These are phyloP conservation scores for Asterophora parasitica DNA, from an alignment of 768 basidiomycete genomes.

Conservation along the genomic window DNA sequence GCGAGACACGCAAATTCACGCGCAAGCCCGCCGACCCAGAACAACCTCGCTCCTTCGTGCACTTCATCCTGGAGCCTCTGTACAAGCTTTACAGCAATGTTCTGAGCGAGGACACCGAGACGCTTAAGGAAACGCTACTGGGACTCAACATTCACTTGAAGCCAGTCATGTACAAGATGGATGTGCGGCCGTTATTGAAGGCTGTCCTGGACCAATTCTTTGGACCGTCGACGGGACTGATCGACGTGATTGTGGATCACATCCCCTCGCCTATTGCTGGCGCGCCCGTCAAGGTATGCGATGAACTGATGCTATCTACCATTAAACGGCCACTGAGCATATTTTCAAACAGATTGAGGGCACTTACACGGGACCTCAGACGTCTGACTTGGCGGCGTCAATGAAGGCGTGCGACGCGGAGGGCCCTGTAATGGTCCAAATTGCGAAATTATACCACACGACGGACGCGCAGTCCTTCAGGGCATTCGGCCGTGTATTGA, in stretches of 20 bases:
- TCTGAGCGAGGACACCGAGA: constrained; percentile 89
- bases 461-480: constrained; percentile 96
- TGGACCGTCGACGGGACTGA: constrained; percentile 80
- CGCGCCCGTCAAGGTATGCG: constrained; percentile 47
- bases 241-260: constrained; percentile 88
- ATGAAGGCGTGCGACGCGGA: constrained; percentile 83
- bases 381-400: constrained; percentile 65
- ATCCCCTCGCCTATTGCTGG: constrained; percentile 76
- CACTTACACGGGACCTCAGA: constrained; percentile 87
- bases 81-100: constrained; percentile 98
- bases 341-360: constrained; percentile 53
- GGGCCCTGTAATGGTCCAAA: constrained; percentile 89
- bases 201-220: constrained; percentile 96
- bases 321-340: not conserved
- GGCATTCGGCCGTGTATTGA: constrained; percentile 91
- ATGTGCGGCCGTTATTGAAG: constrained; percentile 90
- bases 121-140: constrained; percentile 72
- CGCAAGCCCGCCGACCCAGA: constrained; percentile 81
- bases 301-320: constrained; percentile 21
- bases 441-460: constrained; percentile 93
- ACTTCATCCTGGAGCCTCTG: constrained; percentile 93
- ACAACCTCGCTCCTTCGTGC: constrained; percentile 80
- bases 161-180: constrained; percentile 97
- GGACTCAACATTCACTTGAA: constrained; percentile 82
- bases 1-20: constrained; percentile 81